Base-by-base conservation (phyloP, 441 rosid genomes). In the Mallotus repandus region DNA sequence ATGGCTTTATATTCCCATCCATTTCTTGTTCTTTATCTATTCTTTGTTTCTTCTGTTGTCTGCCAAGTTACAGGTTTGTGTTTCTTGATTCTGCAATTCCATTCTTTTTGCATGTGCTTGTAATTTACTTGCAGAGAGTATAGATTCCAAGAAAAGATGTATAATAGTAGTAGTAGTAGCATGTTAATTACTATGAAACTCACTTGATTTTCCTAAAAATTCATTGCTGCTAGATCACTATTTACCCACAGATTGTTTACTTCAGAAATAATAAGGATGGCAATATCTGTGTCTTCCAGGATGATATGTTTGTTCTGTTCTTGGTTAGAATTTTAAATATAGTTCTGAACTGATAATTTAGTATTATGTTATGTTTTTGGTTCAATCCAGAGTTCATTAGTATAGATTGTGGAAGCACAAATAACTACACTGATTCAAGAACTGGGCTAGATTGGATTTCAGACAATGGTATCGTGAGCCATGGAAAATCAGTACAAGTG, bases 381-480 rank as follows among this genome's bases (percentile, higher is more conserved):
- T 52, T 18, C 68, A 50, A 16, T 83, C 87, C 94, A 95, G 99
- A 93, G 64, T 95, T 95, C 77, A 63, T 85, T 72, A 95, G 98
- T 77, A 84, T 95, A 83, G 98, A 95, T 72, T 95, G 99, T 73
- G 97, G 99, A 76, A 85, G 97, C 68, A 72, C 86, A 73, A 77
- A 81, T 67, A 86, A 89, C 82, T 83, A 86, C 85, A 88, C 84
- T 32, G 97, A 95, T 83, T 75, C 84, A 4, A 80, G 21, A 66
- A 90, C 95, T 46, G 95, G 91, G 67, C 83, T 95, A 48, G 71
- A 75, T 85, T 95, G 99, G 99, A 74, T 83, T 73, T 90, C 99
- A 75, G 99, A 95, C 81, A 65, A 74, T 68, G 88, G 79, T 12
- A 69, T 91, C 19, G 84, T 91, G 89, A 77, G 64, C 63, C 15